These are phyloP conservation scores for Chlamydomonas asymmetrica DNA, from an alignment of 139 green algal genomes.

Conservation along the genomic window DNA sequence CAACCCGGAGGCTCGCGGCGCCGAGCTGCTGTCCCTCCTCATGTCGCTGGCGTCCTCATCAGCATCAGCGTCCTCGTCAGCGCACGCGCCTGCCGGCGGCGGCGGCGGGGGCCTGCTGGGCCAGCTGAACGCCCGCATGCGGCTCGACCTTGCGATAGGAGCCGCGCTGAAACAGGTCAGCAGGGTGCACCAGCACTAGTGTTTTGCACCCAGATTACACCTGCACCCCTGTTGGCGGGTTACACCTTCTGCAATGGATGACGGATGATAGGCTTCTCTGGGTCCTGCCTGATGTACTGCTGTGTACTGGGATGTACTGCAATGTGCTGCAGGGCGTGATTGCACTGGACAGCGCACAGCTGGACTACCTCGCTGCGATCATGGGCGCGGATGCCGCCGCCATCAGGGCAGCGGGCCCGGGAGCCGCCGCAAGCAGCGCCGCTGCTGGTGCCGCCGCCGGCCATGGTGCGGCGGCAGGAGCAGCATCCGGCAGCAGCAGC, in stretches of 20 bases:
- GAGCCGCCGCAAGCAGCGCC: not conserved
- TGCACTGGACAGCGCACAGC: conserved; percentile 69
- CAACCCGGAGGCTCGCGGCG: conserved; percentile 51
- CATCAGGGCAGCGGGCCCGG: conserved; percentile 12
- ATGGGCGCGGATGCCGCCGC: conserved; percentile 42
- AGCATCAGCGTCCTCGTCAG: not conserved
- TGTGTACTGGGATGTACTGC: no score
- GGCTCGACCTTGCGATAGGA: conserved; percentile 29
- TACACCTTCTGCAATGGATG: no score
- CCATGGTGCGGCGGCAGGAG: not conserved
- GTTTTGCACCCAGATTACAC: no score
- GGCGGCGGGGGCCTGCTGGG: conserved; percentile 4
- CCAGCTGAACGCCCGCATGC: not conserved
- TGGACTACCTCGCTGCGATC: conserved; percentile 77
- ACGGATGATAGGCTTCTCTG: no score
- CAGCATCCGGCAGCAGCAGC: conserved; percentile 3
- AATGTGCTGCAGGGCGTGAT: conserved; percentile 54
- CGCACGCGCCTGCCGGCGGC: not conserved
- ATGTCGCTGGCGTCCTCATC: conserved; percentile 41
- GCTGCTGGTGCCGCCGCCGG: no score
- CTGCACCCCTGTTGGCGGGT: no score
- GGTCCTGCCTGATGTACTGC: no score
- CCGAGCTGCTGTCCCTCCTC: conserved; percentile 59
- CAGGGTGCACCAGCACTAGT: no score
- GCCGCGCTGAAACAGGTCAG: conserved; percentile 39